phyloP scores from a whole-genome alignment of 352 stramenopile species.

The Phytophthora capsici region DNA sequence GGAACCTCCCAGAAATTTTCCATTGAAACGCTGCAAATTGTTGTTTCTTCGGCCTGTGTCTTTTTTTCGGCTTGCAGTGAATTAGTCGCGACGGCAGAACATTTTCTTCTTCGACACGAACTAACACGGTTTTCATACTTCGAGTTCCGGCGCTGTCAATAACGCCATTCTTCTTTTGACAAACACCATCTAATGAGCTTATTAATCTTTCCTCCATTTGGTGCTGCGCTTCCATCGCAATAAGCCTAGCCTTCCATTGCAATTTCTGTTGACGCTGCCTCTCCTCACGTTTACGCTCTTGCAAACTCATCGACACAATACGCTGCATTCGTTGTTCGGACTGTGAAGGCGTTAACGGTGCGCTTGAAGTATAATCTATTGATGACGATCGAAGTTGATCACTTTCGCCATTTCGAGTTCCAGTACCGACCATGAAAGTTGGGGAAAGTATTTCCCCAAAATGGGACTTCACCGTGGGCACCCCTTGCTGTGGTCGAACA shows the following conservation, averaged over 20 bases:
- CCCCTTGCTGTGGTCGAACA: constrained; percentile 26
- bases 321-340: constrained; percentile 30
- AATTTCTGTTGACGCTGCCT: constrained; percentile 37
- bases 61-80: constrained; percentile 27
- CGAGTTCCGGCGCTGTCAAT: neutral
- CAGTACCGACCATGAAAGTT: constrained; percentile 7
- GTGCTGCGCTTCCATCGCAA: constrained; percentile 63
- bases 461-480: constrained; percentile 57
- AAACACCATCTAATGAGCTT: neutral
- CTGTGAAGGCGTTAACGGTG: constrained; percentile 2
- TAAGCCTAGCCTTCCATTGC: constrained; percentile 55
- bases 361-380: neutral
- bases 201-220: constrained; percentile 36
- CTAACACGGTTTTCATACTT: constrained; percentile 28
- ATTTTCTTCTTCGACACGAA: constrained; percentile 31
- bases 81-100: constrained; percentile 51
- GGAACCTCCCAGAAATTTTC: constrained; percentile 15
- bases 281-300: constrained; percentile 31
- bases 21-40: constrained; percentile 29
- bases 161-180: neutral
- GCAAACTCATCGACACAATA: constrained; percentile 27
- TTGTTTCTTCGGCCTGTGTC: constrained; percentile 30
- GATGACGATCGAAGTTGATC: neutral
- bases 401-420: neutral
- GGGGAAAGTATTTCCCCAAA: constrained; percentile 55